Evolutionary conservation across 2,329 filamentous ascomycete genomes (phyloP), one percentile per base, ranked within the genome.

Genomic region (Alternaria incomplexa): DNA sequence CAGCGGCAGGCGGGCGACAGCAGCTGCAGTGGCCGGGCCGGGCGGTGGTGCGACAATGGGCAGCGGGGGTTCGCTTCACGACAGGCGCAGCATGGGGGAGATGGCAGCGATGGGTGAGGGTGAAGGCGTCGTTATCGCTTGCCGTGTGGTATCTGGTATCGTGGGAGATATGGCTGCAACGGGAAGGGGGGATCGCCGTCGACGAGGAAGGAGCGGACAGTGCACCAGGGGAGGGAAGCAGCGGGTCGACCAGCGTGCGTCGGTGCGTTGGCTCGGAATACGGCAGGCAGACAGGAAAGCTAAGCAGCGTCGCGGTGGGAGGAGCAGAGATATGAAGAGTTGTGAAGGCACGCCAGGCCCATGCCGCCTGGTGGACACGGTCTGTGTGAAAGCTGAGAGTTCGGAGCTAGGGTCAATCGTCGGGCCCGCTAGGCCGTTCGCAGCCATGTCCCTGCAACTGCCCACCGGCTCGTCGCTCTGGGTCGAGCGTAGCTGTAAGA

Each of bases 361-460:
- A 51, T 51, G 26, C 28, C 48, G 28, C 20, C 48, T 51, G 63
- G 58, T 62, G 57, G 63, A 58, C 56, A 60, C 66, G 68, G 67
- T 65, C 64, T 68, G 68, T 70, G 70, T 69, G 45, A 48, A 61
- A 61, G 61, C 56, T 63, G 63, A 58, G 63, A 58, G 63, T 64
- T 60, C 63, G 64, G 56, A 54, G 36, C 65, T 60, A 53, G 47
- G 56, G 56, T 47, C 58, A 57, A 53, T 43, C 48, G 56, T 50
- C 55, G 62, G 58, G 28, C 30, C 23, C 63, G 62, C 67, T 68
- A 68, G 55, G 26, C 67, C 56, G 54, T 53, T 63, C 59, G 48
- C 59, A 58, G 51, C 46, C 20, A 23, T 36, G 56, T 61, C 54
- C 61, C 58, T 56, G 63, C 48, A 51, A 51, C 53, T 30, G 51